A percentile compares a stretch with the other conserved stretches of the same genome.
Conservation (phyloP, 768 basidiomycete genomes). For the Tulasnella sp. region DNA sequence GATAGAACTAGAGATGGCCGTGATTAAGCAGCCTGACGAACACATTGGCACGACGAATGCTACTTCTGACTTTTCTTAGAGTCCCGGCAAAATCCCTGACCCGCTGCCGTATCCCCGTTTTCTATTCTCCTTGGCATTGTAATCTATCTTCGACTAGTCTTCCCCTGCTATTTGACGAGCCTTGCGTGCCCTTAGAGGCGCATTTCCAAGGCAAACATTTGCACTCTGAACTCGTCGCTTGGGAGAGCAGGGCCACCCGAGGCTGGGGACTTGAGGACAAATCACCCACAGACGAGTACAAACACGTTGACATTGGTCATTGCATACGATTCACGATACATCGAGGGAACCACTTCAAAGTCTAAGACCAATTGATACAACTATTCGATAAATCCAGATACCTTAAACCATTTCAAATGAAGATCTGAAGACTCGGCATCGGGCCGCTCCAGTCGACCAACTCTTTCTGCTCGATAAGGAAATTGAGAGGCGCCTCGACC, state of each 20-base stretch:
- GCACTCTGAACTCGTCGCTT: neutral
- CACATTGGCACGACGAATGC: neutral
- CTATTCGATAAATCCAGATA: neutral
- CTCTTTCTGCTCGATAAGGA: conserved; percentile 63
- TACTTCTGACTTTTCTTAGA: neutral
- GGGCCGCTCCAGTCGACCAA: conserved; percentile 65
- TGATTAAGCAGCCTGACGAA: neutral
- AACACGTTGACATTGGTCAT: neutral
- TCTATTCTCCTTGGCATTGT: neutral
- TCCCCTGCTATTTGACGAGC: neutral
- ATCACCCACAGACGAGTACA: neutral
- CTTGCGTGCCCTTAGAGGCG: neutral
- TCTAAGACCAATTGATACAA: conserved; percentile 6
- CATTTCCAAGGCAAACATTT: neutral
- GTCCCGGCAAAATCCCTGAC: neutral
- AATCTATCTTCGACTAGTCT: conserved; percentile 5
- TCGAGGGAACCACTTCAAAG: neutral
- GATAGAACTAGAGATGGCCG: neutral
- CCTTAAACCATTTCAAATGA: conserved; percentile 53
- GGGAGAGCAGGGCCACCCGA: too few species aligned
- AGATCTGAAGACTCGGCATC: conserved; percentile 79
- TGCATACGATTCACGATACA: neutral
- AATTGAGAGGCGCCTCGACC: conserved; percentile 56
- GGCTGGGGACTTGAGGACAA: neutral
- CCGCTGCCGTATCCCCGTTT: neutral